Evolutionary conservation across 1,139 yeast genomes (phyloP), one percentile per base, ranked within the genome.

Genomic region (Protomyces lactucae-debilis): DNA sequence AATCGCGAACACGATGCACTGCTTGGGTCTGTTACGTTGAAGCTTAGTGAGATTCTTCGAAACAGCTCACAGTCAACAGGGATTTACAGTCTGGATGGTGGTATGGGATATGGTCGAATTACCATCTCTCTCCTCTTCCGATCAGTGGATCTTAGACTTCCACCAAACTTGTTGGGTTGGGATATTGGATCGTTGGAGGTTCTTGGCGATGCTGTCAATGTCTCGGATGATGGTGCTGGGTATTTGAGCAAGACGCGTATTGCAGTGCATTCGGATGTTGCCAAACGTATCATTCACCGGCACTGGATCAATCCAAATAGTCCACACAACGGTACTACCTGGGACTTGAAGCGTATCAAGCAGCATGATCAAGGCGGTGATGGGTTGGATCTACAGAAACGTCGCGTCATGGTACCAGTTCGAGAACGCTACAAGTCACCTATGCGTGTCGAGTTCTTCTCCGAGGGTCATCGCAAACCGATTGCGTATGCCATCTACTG

Each of bases 51-150:
- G 37, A 57, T 61, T 6, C 35, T 64, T 53, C 60, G 35, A 28
- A 64, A 60, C n/a, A 21, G 56, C 9, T 64, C 66, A 18, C 66
- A 64, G 16, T 40, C 51, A 16, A 64, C 66, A 3, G 60, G 56
- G 12, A 48, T 60, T 32, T 64, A 37, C 39, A 55, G 64, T 2
- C 37, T 64, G 3, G 64, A 64, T 23, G 66, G 66, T 5, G 66
- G 66, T 12, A 64, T 64, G 57, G 66, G 66, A 10, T 64, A 55
- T 52, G 66, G 66, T 39, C 63, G 64, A 9, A 48, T 64, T 10
- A 60, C 61, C 18, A 51, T 64, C 3, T 64, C 66, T 9, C 46
- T 64, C 12, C 53, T 64, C n/a, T 64, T 64, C 60, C 25, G 64
- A 8, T 57, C 64, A 4, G 52, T 64, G 25, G 55, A 60, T 23